A percentile compares a stretch with the other conserved stretches of the same genome.
Evolutionary conservation across 495 filamentous ascomycete species (phyloP).

Genomic region (Hyaloscypha finlandica): DNA sequence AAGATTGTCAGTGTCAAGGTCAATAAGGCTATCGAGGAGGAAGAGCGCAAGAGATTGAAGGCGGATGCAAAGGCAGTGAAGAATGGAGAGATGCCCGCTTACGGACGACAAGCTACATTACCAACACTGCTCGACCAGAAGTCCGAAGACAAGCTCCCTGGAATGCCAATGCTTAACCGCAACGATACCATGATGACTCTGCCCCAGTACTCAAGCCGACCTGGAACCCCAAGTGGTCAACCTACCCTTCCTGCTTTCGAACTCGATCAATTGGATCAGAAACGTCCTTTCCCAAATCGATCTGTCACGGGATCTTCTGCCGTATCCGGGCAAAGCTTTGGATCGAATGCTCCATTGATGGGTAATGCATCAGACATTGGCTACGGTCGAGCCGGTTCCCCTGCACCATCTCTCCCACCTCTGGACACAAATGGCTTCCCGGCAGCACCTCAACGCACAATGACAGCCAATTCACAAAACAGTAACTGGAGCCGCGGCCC

Average conservation of each 20-base stretch:
- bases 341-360: conserved; percentile 60
- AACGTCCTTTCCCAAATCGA: conserved; percentile 43
- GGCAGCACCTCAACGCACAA: conserved; percentile 30
- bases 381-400: conserved; percentile 50
- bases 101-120: conserved; percentile 64
- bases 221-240: conserved; percentile 45
- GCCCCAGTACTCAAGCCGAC: conserved; percentile 59
- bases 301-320: conserved; percentile 39
- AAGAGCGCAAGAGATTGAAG: conserved; percentile 57
- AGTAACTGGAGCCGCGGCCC: conserved; percentile 24
- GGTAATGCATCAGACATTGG: conserved; percentile 60
- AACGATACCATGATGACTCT: conserved; percentile 69
- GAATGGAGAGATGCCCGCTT: conserved; percentile 51
- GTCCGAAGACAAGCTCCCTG: conserved; percentile 54
- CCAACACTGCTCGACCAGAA: conserved; percentile 59
- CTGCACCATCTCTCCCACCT: conserved; percentile 43
- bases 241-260: conserved; percentile 44
- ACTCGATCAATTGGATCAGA: conserved; percentile 46
- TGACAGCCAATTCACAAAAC: conserved; percentile 27
- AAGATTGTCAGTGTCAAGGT: conserved; percentile 81
- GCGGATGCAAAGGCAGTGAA: conserved; percentile 59
- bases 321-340: conserved; percentile 43
- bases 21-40: conserved; percentile 80
- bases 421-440: conserved; percentile 40
- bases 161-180: conserved; percentile 61